phyloP scores from a whole-genome alignment of 176 grass and related monocot species.

The Hordeum marinum region DNA sequence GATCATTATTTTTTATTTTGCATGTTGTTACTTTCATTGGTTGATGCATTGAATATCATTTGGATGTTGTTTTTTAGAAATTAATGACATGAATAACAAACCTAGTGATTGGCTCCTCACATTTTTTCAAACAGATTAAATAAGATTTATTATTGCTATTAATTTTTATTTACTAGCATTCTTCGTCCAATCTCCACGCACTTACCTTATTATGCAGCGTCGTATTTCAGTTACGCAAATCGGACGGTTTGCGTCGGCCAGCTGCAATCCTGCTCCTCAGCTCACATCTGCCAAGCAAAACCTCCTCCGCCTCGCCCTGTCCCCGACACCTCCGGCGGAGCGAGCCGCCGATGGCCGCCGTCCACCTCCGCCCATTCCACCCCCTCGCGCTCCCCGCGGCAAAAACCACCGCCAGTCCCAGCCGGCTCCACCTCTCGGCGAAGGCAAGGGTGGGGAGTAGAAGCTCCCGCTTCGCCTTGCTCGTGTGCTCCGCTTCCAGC shows the following conservation, averaged over 20 bases:
- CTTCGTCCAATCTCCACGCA: no score
- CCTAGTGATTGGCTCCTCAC: no score
- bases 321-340: background rate
- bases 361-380: slow-evolving; percentile 22
- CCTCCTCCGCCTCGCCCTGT: background rate
- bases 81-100: no score
- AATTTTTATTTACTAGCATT: no score
- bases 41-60: no score
- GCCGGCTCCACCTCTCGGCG: background rate
- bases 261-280: background rate
- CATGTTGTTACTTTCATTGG: no score
- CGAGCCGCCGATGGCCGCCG: slow-evolving; percentile 28
- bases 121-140: no score
- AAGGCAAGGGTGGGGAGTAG: slow-evolving; percentile 5
- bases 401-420: background rate
- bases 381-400: background rate
- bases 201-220: no score
- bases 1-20: no score
- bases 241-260: background rate
- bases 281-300: background rate
- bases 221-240: background rate
- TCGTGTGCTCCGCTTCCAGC: slow-evolving; percentile 36
- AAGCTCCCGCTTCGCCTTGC: slow-evolving; percentile 10
- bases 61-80: no score
- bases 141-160: no score